Evolutionary conservation across 225 moss, liverwort and hornwort genomes (phyloP).

Genomic region (Sphagnum tenellum): DNA sequence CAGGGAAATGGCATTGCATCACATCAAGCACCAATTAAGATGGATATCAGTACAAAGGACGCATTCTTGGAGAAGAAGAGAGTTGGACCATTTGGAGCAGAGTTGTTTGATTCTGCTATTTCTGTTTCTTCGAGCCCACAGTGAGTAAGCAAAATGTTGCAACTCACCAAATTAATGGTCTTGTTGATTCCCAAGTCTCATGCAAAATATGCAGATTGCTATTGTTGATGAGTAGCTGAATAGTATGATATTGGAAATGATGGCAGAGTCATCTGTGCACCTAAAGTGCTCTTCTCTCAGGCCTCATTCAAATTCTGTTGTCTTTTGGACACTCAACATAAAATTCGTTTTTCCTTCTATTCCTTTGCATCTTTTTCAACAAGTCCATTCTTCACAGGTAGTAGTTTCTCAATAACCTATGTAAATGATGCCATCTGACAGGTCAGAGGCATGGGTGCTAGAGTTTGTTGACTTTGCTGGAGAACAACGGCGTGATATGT

Average conservation of each 20-base stretch:
- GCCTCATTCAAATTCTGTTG: too few relatives aligned
- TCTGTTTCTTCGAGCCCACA: constrained; percentile 46
- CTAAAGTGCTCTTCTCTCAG: too few relatives aligned
- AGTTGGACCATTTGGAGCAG: constrained; percentile 92
- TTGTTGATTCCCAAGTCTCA: too few relatives aligned
- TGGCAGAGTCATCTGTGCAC: too few relatives aligned
- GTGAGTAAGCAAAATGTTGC: constrained; percentile 22
- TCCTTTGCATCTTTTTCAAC: too few relatives aligned
- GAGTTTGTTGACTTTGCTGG: constrained; percentile 95
- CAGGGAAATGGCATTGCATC: constrained; percentile 78
- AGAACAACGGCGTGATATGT: constrained; percentile 59
- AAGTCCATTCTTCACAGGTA: too few relatives aligned
- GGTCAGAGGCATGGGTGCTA: constrained; percentile 80
- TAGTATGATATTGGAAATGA: too few relatives aligned
- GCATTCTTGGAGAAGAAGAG: constrained; percentile 33
- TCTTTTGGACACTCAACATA: too few relatives aligned
- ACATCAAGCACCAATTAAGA: constrained; percentile 60
- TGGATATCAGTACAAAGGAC: constrained; percentile 48
- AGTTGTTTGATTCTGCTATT: constrained; percentile 83
- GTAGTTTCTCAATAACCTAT: too few relatives aligned
- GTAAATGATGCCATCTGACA: constrained; percentile 17
- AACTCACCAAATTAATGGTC: neutral
- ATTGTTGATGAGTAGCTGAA: too few relatives aligned
- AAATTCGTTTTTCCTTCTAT: too few relatives aligned
- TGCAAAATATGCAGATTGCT: too few relatives aligned